Conservation (phyloP, 2,329 filamentous ascomycete genomes). For the Calonectria naviculata region DNA sequence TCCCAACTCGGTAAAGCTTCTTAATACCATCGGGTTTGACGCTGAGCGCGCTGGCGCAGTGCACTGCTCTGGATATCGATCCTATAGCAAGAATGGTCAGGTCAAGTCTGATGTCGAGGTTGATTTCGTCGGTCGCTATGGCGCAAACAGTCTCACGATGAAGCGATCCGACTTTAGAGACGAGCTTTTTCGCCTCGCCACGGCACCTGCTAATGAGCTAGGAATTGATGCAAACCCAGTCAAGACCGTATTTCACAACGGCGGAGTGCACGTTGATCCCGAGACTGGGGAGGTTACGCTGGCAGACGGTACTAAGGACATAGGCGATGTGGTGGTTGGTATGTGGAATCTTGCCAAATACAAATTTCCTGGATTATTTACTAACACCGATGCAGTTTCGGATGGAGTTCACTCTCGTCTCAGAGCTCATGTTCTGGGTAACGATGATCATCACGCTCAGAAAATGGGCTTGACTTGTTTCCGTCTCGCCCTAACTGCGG, state of each 20-base stretch:
- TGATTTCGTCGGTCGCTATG: constrained; percentile 8
- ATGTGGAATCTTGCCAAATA: neutral
- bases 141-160: constrained; percentile 14
- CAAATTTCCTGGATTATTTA: neutral
- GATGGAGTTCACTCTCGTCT: constrained; percentile 14
- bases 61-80: neutral
- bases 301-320: neutral
- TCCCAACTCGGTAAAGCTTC: constrained; percentile 14
- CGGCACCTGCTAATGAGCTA: neutral
- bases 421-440: neutral
- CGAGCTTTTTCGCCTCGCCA: constrained; percentile 6
- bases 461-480: constrained; percentile 19
- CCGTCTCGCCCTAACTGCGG: neutral
- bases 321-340: constrained; percentile 11
- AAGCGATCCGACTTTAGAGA: constrained; percentile 15
- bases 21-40: constrained; percentile 10
- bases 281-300: constrained; percentile 1
- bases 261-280: neutral
- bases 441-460: neutral
- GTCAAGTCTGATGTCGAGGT: constrained; percentile 12
- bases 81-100: constrained; percentile 5
- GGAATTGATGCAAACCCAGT: neutral
- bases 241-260: constrained; percentile 12
- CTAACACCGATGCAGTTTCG: neutral
- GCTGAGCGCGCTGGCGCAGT: neutral